These are phyloP conservation scores for Sporothrix mexicana DNA, from an alignment of 2,329 filamentous ascomycete genomes.

Conservation along the genomic window DNA sequence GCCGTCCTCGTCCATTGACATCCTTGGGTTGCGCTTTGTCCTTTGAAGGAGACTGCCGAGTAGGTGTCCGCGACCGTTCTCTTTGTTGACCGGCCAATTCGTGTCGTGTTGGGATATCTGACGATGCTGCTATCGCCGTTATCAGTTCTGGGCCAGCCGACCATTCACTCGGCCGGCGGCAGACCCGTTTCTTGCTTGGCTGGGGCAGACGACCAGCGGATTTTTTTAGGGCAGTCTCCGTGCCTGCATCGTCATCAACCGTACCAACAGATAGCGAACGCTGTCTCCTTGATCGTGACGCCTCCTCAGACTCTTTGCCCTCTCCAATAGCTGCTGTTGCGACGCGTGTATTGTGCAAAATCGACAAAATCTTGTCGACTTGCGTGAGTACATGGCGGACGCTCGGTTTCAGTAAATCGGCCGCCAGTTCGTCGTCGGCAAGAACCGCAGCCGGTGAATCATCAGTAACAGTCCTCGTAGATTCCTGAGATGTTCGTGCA, in stretches of 20 bases:
- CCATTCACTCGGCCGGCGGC: constrained; percentile 10
- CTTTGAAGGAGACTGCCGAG: not conserved
- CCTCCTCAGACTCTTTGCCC: not conserved
- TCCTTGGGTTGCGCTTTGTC: constrained; percentile 14
- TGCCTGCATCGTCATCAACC: not conserved
- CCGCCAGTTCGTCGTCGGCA: constrained; percentile 73
- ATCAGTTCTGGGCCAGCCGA: not conserved
- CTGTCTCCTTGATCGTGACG: not conserved
- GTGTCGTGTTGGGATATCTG: not conserved
- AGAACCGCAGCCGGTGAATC: constrained; percentile 56
- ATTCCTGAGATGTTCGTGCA: not conserved
- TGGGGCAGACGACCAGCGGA: not conserved
- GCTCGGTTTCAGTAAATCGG: constrained; percentile 68
- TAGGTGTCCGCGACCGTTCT: not conserved
- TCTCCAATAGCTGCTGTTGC: constrained; percentile 42
- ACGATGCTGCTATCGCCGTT: constrained; percentile 41
- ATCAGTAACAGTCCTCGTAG: too few species aligned
- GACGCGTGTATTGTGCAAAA: constrained; percentile 70
- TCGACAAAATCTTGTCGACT: constrained; percentile 71
- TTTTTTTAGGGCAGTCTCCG: not conserved
- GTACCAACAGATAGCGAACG: not conserved
- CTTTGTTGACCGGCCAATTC: not conserved
- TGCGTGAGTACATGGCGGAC: constrained; percentile 72
- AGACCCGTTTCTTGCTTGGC: constrained; percentile 18
- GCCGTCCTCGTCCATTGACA: constrained; percentile 42